Evolutionary conservation across 1,284 basidiomycete genomes (phyloP).

Genomic region (Sanghuangporus baumii): DNA sequence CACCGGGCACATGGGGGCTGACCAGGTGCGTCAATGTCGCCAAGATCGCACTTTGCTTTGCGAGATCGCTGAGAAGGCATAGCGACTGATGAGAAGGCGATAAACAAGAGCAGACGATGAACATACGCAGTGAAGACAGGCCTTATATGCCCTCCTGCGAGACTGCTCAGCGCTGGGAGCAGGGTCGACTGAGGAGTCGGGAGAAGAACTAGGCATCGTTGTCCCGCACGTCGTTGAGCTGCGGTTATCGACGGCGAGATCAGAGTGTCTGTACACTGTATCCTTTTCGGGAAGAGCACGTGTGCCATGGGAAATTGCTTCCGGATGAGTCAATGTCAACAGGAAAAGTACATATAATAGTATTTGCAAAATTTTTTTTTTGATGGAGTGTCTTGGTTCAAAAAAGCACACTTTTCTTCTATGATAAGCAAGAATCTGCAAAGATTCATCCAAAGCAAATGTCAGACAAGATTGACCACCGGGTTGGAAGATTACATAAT

Average conservation of each 20-base stretch:
- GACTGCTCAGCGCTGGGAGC: background rate
- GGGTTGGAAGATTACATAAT: too few relatives aligned
- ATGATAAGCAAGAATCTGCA: too few relatives aligned
- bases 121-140: constrained; percentile 27
- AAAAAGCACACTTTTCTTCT: too few relatives aligned
- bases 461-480: too few relatives aligned
- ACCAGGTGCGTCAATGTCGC: constrained; percentile 34
- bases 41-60: constrained; percentile 32
- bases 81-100: background rate
- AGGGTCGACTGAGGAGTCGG: constrained; percentile 15
- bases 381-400: too few relatives aligned
- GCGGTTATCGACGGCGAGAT: constrained; percentile 11
- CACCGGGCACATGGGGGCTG: constrained; percentile 37
- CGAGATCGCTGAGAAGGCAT: constrained; percentile 2
- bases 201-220: constrained; percentile 10
- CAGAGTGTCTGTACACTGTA: background rate
- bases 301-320: background rate
- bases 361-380: too few relatives aligned
- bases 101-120: background rate
- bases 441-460: too few relatives aligned
- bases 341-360: too few relatives aligned
- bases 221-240: background rate
- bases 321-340: background rate
- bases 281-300: background rate
- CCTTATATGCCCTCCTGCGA: constrained; percentile 18